Evolutionary conservation across 768 basidiomycete genomes (phyloP), one percentile per base, ranked within the genome.

Genomic region (Lentinula raphanica): DNA sequence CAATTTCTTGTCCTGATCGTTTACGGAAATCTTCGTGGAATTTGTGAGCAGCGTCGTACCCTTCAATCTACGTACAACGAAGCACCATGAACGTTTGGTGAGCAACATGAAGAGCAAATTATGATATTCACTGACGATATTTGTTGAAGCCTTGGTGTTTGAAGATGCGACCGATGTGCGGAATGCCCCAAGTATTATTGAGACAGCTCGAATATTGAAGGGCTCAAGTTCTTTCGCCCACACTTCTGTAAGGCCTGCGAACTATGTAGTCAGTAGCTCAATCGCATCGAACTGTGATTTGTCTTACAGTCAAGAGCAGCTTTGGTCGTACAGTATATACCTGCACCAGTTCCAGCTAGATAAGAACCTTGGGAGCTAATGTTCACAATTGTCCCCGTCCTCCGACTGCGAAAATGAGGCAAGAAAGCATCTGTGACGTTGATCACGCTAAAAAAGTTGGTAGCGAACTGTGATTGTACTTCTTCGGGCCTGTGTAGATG

Each of bases 381-480:
- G 28, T 65, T 65, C 3, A 65, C 60, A 49, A 65, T 56, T 12
- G 62, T 63, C 4, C 64, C 64, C 2, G 54, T 31, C n/a, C 27
- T 48, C 3, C 62, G 55, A 17, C 12, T 31, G 6, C 63, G 60
- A 27, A 71, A 61, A 31, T 72, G 65, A 1, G 72, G 72, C 8
- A 73, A 54, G 60, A 72, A 65, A 1, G 58, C 58, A 50, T 63
- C 61, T 8, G 66, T 66, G 5, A 66, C 56, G 57, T 64, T 61
- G 40, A 71, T 60, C 1, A 67, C 66, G 13, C 67, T 68, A 53
- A 67, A 63, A 29, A 71, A 64, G 60, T 71, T 71, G 12, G 66
- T 65, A 55, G 64, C 50, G 53, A 69, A 67, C 49, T 66, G 63
- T 1, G 45, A 50, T 3, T 57, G 60, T n/a, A 45, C 39, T 48